These are phyloP conservation scores for Talaromyces funiculosus DNA, from an alignment of 2,329 filamentous ascomycete genomes.

Conservation along the genomic window DNA sequence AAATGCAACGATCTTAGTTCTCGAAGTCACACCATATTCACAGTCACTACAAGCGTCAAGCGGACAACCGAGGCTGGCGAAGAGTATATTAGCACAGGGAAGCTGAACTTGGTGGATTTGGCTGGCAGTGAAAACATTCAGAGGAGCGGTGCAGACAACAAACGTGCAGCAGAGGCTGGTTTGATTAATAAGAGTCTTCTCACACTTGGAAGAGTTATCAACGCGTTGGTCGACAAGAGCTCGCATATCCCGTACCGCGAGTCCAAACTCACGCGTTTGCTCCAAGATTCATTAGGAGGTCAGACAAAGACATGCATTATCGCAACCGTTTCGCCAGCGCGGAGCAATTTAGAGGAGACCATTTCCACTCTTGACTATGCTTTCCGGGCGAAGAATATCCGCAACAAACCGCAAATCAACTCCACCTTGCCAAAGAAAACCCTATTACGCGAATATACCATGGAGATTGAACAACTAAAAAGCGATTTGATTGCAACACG, in stretches of 20 bases:
- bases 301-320: slow-evolving; percentile 98
- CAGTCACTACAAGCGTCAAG: slow-evolving; percentile 87
- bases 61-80: slow-evolving; percentile 75
- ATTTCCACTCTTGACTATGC: slow-evolving; percentile 98
- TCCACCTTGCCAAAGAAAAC: slow-evolving; percentile 90
- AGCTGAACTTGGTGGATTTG: slow-evolving; percentile 92
- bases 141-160: slow-evolving; percentile 94
- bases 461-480: slow-evolving; percentile 91
- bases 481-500: slow-evolving; percentile 87
- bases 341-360: slow-evolving; percentile 93
- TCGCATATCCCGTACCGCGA: slow-evolving; percentile 87
- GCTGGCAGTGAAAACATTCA: slow-evolving; percentile 98
- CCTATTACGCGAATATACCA: slow-evolving; percentile 79
- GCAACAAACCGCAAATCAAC: slow-evolving; percentile 95
- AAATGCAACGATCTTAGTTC: slow-evolving; percentile 99
- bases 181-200: slow-evolving; percentile 97
- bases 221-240: slow-evolving; percentile 85
- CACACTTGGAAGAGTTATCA: slow-evolving; percentile 93
- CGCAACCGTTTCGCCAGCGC: slow-evolving; percentile 88
- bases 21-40: slow-evolving; percentile 95
- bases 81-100: slow-evolving; percentile 83
- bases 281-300: slow-evolving; percentile 95
- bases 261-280: slow-evolving; percentile 86
- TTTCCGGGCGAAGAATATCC: slow-evolving; percentile 96
- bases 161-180: slow-evolving; percentile 89